Percentiles rank a stretch among this genome's conserved stretches.
Evolutionary conservation across 371 early-diverging fungal genomes (phyloP).

Genomic region (Umbelopsis sp.): DNA sequence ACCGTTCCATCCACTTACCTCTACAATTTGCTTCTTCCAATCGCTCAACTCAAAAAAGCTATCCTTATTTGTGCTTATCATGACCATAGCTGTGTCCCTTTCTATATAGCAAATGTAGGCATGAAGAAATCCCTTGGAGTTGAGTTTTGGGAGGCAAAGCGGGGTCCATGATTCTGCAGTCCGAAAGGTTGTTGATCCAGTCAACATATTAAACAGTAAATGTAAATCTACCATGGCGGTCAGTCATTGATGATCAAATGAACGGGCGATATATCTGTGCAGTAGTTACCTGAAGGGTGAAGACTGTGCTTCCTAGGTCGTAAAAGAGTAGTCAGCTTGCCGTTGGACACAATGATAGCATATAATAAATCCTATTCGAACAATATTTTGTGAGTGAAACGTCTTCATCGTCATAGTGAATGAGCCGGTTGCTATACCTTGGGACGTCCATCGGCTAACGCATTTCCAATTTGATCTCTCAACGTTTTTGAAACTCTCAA

Average conservation of each 20-base stretch:
- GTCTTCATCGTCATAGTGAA: neutral
- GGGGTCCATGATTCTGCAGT: slow-evolving; percentile 92
- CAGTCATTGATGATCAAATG: neutral
- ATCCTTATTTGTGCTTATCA: slow-evolving; percentile 82
- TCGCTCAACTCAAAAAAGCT: slow-evolving; percentile 81
- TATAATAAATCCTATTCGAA: slow-evolving; percentile 64
- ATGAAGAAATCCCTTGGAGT: slow-evolving; percentile 85
- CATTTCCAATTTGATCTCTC: slow-evolving; percentile 67
- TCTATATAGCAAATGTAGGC: slow-evolving; percentile 86
- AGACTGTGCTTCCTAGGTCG: slow-evolving; percentile 78
- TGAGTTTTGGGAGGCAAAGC: slow-evolving; percentile 93
- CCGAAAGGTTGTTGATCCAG: slow-evolving; percentile 72
- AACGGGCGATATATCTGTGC: neutral
- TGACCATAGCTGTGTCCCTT: slow-evolving; percentile 68
- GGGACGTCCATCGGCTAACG: slow-evolving; percentile 59
- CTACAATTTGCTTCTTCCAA: slow-evolving; percentile 68
- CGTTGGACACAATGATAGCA: slow-evolving; percentile 79
- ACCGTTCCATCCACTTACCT: slow-evolving; percentile 24
- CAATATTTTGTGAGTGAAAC: neutral
- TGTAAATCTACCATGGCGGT: slow-evolving; percentile 66
- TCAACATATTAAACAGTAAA: slow-evolving; percentile 82
- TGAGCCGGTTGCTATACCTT: slow-evolving; percentile 41
- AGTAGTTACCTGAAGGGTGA: slow-evolving; percentile 67
- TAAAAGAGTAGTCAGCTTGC: slow-evolving; percentile 75
- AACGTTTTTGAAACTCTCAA: slow-evolving; percentile 68